Evolutionary conservation across 2,329 filamentous ascomycete species (phyloP).

Genomic region (Harringtonia lauricola): DNA sequence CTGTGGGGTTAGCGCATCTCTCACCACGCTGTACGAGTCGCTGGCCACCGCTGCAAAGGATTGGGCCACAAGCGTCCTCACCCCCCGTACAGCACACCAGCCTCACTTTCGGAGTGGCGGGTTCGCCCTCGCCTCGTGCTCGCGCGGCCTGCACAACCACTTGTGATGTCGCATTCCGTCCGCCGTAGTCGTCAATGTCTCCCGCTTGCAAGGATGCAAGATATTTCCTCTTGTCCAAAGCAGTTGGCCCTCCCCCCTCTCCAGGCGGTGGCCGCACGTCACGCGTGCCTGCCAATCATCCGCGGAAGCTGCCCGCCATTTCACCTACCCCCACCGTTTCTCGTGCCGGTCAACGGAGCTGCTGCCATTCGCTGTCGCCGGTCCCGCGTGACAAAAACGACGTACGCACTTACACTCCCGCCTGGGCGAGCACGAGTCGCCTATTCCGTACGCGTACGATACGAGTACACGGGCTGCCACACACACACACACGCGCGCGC

Average conservation of each 20-base stretch:
- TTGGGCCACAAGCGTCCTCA: background rate
- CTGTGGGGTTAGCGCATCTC: constrained; percentile 7
- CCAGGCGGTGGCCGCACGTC: no score
- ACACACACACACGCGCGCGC: background rate
- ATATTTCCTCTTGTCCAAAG: no score
- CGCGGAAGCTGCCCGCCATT: background rate
- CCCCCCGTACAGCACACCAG: background rate
- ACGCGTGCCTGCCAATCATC: background rate
- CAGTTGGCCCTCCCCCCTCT: no score
- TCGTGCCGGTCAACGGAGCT: no score
- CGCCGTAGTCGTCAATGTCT: no score
- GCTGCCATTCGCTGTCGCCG: background rate
- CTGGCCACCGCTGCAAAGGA: background rate
- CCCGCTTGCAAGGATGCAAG: no score
- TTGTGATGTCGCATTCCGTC: no score
- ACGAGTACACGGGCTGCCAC: no score
- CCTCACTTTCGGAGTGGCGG: constrained; percentile 6
- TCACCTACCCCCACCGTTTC: background rate
- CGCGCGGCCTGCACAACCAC: no score
- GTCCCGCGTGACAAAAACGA: constrained; percentile 1
- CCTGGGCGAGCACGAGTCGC: background rate
- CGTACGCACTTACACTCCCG: background rate
- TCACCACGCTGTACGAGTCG: constrained; percentile 6
- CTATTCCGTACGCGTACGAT: no score
- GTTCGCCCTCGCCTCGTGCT: background rate